phyloP scores from a whole-genome alignment of 2,329 filamentous ascomycete species.

The Pseudocercospora pini-densiflorae region DNA sequence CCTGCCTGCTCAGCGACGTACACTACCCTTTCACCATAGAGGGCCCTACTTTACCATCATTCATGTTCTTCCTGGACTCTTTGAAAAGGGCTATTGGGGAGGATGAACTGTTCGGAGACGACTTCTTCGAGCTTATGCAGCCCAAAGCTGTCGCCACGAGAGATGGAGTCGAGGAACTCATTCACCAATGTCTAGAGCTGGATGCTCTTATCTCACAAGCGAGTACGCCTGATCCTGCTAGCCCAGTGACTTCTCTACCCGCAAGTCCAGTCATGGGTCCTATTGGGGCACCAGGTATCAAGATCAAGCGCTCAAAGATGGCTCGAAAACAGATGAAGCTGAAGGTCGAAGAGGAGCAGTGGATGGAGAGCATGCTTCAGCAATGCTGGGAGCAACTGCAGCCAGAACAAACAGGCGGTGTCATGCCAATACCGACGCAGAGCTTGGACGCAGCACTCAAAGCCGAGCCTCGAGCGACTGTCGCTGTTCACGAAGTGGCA shows the following conservation, averaged over 20 bases:
- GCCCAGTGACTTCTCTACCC: conserved; percentile 26
- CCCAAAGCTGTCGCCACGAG: conserved; percentile 49
- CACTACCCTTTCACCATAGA: conserved; percentile 42
- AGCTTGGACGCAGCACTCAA: conserved; percentile 33
- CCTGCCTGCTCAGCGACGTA: conserved; percentile 51
- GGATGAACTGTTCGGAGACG: conserved; percentile 52
- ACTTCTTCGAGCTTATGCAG: conserved; percentile 50
- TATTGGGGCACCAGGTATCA: conserved; percentile 38
- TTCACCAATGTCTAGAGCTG: conserved; percentile 51
- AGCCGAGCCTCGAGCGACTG: conserved; percentile 13
- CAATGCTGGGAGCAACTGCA: conserved; percentile 48
- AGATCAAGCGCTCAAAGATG: conserved; percentile 48
- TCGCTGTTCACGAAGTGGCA: conserved; percentile 30
- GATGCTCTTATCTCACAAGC: conserved; percentile 39
- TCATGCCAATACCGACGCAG: conserved; percentile 15
- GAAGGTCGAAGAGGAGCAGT: conserved; percentile 48
- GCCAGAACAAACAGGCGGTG: conserved; percentile 12
- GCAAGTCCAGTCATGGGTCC: conserved; percentile 33
- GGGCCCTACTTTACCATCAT: conserved; percentile 41
- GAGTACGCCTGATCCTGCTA: conserved; percentile 32
- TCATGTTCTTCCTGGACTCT: conserved; percentile 49
- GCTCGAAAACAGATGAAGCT: conserved; percentile 52
- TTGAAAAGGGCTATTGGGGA: conserved; percentile 45
- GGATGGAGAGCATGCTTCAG: conserved; percentile 48
- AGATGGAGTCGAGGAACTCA: conserved; percentile 52